phyloP scores from a whole-genome alignment of 1,284 basidiomycete species.

The Limonomyces culmigenus region DNA sequence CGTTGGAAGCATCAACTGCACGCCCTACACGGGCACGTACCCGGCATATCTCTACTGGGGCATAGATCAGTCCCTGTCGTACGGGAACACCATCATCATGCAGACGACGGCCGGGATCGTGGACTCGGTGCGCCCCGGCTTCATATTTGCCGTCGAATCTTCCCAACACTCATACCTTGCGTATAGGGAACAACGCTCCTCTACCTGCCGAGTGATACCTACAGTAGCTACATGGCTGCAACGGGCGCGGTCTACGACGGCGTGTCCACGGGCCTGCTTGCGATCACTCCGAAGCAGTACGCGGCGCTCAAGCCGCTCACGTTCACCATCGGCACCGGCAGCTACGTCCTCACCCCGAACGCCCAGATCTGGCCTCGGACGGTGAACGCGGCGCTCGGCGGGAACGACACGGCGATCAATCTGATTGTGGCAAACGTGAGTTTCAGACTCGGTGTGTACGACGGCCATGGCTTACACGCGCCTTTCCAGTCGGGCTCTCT shows the following conservation, averaged over 20 bases:
- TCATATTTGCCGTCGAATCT: background rate
- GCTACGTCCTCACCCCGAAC: constrained; percentile 7
- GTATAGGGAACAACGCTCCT: constrained; percentile 19
- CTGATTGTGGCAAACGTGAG: background rate
- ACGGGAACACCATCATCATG: constrained; percentile 26
- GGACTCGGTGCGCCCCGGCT: constrained; percentile 23
- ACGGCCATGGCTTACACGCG: no score
- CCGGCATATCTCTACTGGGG: constrained; percentile 44
- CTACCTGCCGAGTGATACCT: constrained; percentile 21
- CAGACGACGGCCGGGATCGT: constrained; percentile 37
- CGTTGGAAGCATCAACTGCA: constrained; percentile 25
- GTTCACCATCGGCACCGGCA: constrained; percentile 9
- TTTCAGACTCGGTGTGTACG: constrained; percentile 7
- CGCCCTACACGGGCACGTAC: constrained; percentile 26
- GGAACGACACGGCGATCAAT: constrained; percentile 4
- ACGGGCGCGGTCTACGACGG: constrained; percentile 20
- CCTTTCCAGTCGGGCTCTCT: constrained; percentile 14
- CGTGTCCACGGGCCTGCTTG: constrained; percentile 7
- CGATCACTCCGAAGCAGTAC: constrained; percentile 4
- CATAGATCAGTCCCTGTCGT: constrained; percentile 39
- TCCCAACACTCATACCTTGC: background rate
- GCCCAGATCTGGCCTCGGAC: constrained; percentile 8
- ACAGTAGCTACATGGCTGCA: constrained; percentile 15
- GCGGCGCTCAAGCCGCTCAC: constrained; percentile 7
- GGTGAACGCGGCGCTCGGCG: constrained; percentile 7